Base-by-base conservation (phyloP, 805 yeast species). In the Torulaspora gathmanii region DNA sequence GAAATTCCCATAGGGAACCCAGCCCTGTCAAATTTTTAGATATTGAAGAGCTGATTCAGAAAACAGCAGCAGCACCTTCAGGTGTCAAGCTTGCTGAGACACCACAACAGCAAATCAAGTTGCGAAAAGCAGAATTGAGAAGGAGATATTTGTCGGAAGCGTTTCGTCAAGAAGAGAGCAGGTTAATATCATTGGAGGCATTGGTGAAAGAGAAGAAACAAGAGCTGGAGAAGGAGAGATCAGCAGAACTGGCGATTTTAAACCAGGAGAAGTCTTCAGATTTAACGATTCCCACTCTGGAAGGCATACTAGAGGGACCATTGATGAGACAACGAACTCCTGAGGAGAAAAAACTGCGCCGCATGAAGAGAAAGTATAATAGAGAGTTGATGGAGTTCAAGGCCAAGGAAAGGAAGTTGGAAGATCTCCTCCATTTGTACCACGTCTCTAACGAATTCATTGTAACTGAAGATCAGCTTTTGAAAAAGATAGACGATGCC, bases 231-330 rank as follows among this genome's bases (percentile, higher is more conserved):
- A 52, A 55, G 28, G 58, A 68, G 35, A 72, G 64, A 16, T 61
- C 60, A 52, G 67, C 61, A 49, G 63, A 61, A 37, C 54, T 63
- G 42, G 59, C 56, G 26, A 39, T 50, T 22, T 33, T 60, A 16
- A 50, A 58, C 22, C 46, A 56, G 30, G 41, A 42, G 12, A 63
- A 54, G 33, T 50, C 65, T 5, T 64, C 69, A 20, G 70, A 72
- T 56, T 74, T 83, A 57, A 86, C 95, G 1, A 70, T 87, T 40
- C 96, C 96, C 37, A 84, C 95, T 1, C 71, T 89, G 46, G 88
- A 83, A 56, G 72, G 75, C 30, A 73, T 80, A 51, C 65, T 86
- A 49, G 64, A 74, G 17, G 86, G 86, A 2, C 86, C 91, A 12
- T 68, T 88, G 49, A 77, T 90, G 72, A 75, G 84, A 59, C 77